Conservation (phyloP, 225 moss, liverwort and hornwort genomes). For the Pseudoscleropodium purum region DNA sequence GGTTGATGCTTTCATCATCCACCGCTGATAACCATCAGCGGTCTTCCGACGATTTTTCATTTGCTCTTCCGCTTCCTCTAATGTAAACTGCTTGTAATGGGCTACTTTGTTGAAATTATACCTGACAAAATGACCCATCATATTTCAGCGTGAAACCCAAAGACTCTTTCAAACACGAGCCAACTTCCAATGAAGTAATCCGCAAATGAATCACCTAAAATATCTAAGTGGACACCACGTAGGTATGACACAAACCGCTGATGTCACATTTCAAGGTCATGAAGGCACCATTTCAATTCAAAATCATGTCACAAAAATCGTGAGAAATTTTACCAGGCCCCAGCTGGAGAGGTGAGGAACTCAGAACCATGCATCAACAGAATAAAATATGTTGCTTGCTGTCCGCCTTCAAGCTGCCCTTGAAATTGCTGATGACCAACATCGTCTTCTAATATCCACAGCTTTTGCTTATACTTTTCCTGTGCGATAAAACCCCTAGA, state of each 20-base stretch:
- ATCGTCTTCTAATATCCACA: slow-evolving; percentile 95
- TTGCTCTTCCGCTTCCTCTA: slow-evolving; percentile 98
- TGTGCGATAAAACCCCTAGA: slow-evolving; percentile 1
- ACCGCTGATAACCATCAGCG: slow-evolving; percentile 96
- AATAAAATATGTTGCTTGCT: slow-evolving; percentile 89
- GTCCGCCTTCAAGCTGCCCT: slow-evolving; percentile 97
- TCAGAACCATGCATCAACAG: slow-evolving; percentile 74
- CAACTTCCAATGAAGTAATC: neutral
- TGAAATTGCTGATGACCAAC: slow-evolving; percentile 90
- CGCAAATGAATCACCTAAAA: neutral
- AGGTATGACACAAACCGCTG: neutral
- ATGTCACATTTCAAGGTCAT: neutral
- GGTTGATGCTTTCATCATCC: slow-evolving; percentile 99
- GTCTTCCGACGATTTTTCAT: slow-evolving; percentile 99
- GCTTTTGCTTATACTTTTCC: slow-evolving; percentile 86
- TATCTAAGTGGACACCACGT: neutral
- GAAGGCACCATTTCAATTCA: neutral
- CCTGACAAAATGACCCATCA: slow-evolving; percentile 28
- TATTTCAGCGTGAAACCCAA: neutral
- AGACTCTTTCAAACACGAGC: neutral
- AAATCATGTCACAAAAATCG: neutral
- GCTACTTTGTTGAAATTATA: slow-evolving; percentile 99
- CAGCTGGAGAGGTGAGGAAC: slow-evolving; percentile 81
- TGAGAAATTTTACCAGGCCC: slow-evolving; percentile 50
- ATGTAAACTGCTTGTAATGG: slow-evolving; percentile 90